Percentiles rank a stretch among this genome's conserved stretches.
Evolutionary conservation across 2,329 filamentous ascomycete genomes (phyloP).

Genomic region (Hypoxylon sp.): DNA sequence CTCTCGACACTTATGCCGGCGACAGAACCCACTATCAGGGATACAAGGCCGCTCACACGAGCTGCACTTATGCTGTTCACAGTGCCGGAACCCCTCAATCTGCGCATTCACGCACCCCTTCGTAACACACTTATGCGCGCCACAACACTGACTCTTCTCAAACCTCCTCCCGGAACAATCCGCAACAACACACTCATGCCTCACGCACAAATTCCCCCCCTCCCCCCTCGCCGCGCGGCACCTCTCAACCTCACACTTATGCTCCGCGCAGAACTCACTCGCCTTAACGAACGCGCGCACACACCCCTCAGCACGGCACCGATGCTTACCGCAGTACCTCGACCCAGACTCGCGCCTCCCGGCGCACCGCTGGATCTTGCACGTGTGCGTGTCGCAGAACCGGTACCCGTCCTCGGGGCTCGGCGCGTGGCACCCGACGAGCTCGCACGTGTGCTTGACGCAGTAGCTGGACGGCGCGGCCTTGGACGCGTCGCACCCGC

Average conservation of each 20-base stretch:
- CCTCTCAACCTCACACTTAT: constrained; percentile 38
- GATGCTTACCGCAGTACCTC: constrained; percentile 33
- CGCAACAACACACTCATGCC: constrained; percentile 33
- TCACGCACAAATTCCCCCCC: constrained; percentile 22
- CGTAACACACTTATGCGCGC: constrained; percentile 41
- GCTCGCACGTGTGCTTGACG: constrained; percentile 29
- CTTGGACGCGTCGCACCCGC: constrained; percentile 27
- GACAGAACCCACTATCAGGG: constrained; percentile 38
- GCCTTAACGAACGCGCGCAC: constrained; percentile 12
- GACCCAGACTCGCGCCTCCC: constrained; percentile 27
- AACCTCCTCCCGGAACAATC: constrained; percentile 23
- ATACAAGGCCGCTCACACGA: constrained; percentile 36
- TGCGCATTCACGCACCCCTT: constrained; percentile 33
- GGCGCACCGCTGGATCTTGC: constrained; percentile 30
- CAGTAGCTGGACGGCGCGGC: constrained; percentile 29
- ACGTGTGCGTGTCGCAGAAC: constrained; percentile 38
- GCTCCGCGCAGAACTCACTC: constrained; percentile 32
- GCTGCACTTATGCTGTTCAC: constrained; percentile 33
- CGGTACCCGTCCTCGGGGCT: constrained; percentile 35
- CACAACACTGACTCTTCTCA: constrained; percentile 37
- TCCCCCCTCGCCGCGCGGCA: constrained; percentile 27
- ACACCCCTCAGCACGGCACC: constrained; percentile 21
- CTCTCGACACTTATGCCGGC: constrained; percentile 41
- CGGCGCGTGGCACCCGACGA: constrained; percentile 22
- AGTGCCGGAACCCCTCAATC: constrained; percentile 30